These are phyloP conservation scores for Prunella vulgaris DNA, from an alignment of 257 asterid genomes.

Conservation along the genomic window DNA sequence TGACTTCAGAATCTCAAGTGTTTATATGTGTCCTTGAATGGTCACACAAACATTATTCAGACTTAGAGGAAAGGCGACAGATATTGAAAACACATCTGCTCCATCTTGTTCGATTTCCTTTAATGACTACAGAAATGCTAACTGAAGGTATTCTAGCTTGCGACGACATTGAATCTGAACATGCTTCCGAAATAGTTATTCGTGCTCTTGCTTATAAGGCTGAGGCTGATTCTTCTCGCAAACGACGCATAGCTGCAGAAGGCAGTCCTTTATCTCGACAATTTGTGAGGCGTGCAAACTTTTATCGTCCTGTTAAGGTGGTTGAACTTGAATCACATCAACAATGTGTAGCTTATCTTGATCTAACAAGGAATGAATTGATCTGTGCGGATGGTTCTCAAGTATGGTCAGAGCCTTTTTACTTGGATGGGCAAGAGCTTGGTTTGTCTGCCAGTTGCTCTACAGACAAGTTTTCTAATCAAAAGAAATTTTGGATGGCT, in stretches of 20 bases:
- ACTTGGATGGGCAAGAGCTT: background rate
- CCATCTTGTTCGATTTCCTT: background rate
- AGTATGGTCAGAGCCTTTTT: too few relatives aligned
- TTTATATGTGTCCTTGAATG: conserved; percentile 58
- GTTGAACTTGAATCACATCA: background rate
- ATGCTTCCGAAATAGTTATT: background rate
- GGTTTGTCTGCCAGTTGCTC: background rate
- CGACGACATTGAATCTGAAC: background rate
- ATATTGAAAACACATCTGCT: background rate
- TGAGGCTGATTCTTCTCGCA: background rate
- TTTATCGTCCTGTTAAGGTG: background rate
- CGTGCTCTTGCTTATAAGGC: background rate
- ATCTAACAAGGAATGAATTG: background rate
- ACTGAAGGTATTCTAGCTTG: background rate
- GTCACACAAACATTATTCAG: conserved; percentile 45
- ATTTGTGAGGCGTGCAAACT: background rate
- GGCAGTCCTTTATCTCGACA: background rate
- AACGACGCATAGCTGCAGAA: conserved; percentile 16
- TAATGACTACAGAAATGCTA: background rate
- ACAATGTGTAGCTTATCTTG: background rate
- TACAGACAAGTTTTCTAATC: too few relatives aligned
- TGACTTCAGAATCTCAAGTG: conserved; percentile 66
- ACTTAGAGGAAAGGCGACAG: background rate
- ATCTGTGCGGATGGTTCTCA: background rate
- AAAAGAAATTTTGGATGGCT: background rate